Conservation (phyloP, 768 basidiomycete genomes). For the Phanerodontia chrysosporium region DNA sequence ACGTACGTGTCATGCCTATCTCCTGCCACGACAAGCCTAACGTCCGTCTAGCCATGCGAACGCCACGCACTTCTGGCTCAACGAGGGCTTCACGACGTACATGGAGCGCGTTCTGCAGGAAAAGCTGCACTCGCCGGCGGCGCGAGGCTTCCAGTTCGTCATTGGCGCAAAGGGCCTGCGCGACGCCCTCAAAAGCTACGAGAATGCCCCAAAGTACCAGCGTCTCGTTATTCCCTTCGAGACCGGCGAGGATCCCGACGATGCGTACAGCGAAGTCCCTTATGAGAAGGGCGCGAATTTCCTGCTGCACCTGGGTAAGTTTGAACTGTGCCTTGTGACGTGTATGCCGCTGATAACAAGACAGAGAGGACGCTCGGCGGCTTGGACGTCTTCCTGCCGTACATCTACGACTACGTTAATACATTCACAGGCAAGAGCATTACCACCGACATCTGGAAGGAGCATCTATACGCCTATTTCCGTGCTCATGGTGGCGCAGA, state of each 20-base stretch:
- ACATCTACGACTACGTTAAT: slow-evolving; percentile 75
- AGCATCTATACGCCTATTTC: slow-evolving; percentile 72
- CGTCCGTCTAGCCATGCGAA: slow-evolving; percentile 49
- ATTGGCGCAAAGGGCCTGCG: slow-evolving; percentile 71
- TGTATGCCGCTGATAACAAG: not conserved
- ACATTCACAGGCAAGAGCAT: slow-evolving; percentile 83
- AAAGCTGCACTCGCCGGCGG: slow-evolving; percentile 64
- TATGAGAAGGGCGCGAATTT: slow-evolving; percentile 92
- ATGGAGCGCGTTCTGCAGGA: slow-evolving; percentile 82
- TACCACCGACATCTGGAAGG: slow-evolving; percentile 80
- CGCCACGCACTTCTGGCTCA: slow-evolving; percentile 82
- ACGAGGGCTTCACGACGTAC: slow-evolving; percentile 94
- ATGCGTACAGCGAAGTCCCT: slow-evolving; percentile 69
- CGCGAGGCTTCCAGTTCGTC: slow-evolving; percentile 77
- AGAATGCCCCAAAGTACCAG: slow-evolving; percentile 67
- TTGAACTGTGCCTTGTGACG: not conserved
- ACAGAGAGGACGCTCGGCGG: slow-evolving; percentile 72
- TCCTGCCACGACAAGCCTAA: not conserved
- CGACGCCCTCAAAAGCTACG: slow-evolving; percentile 62
- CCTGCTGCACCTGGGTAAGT: slow-evolving; percentile 73
- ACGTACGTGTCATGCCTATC: slow-evolving; percentile 40
- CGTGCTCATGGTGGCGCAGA: slow-evolving; percentile 50
- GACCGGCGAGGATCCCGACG: slow-evolving; percentile 71
- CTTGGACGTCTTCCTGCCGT: slow-evolving; percentile 78
- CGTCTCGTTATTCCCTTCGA: slow-evolving; percentile 74